Evolutionary conservation across 2,329 filamentous ascomycete species (phyloP).

Genomic region (Trichoderma polysporum): DNA sequence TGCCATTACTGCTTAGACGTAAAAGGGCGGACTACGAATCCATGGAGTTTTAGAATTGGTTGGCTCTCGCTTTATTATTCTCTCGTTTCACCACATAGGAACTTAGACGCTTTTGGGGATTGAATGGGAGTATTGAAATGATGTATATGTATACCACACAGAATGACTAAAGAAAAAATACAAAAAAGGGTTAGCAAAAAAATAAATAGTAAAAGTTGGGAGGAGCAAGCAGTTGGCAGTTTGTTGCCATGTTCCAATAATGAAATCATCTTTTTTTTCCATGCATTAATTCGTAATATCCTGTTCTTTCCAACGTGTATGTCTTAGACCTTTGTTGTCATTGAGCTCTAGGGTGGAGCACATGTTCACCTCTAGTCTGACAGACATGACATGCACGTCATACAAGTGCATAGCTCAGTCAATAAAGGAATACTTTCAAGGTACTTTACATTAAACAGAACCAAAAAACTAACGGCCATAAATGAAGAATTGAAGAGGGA

Average conservation of each 20-base stretch:
- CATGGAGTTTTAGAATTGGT: constrained; percentile 19
- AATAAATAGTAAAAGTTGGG: background rate
- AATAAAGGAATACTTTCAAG: background rate
- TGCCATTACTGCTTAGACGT: constrained; percentile 24
- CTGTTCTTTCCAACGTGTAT: too few species aligned
- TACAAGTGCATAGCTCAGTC: background rate
- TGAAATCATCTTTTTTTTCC: background rate
- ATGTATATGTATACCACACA: constrained; percentile 14
- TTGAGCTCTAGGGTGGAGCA: background rate
- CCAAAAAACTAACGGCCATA: too few species aligned
- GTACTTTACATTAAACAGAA: background rate
- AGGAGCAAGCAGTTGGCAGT: background rate
- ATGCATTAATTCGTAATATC: background rate
- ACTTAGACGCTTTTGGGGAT: constrained; percentile 6
- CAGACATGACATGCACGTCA: constrained; percentile 4
- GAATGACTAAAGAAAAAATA: constrained; percentile 4
- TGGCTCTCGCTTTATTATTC: constrained; percentile 18
- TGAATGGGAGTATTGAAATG: constrained; percentile 5
- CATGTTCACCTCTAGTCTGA: background rate
- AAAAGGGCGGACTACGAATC: background rate
- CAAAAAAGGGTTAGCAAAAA: constrained; percentile 9
- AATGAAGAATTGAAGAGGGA: background rate
- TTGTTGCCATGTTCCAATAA: background rate
- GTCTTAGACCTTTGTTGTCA: background rate
- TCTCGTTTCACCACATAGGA: constrained; percentile 14